A percentile compares a stretch with the other conserved stretches of the same genome.
Evolutionary conservation across 1,139 yeast species (phyloP).

Genomic region (Scheffersomyces quercinus): DNA sequence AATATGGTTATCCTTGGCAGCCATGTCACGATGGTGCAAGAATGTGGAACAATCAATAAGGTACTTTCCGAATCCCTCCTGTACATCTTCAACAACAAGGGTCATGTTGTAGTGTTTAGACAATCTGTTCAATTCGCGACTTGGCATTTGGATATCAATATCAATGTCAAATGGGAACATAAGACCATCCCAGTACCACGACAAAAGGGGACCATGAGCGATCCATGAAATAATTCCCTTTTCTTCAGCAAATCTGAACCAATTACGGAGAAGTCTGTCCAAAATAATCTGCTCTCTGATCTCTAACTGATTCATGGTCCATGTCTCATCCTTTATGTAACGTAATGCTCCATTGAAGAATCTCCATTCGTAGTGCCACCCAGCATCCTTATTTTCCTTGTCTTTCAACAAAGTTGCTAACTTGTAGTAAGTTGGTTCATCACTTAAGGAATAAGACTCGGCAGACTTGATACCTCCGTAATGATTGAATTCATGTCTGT

Average conservation of each 20-base stretch:
- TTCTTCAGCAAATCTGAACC: constrained; percentile 27
- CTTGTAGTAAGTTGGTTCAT: constrained; percentile 34
- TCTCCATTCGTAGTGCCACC: constrained; percentile 44
- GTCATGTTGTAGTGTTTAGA: constrained; percentile 12
- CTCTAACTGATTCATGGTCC: constrained; percentile 26
- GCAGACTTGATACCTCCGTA: constrained; percentile 26
- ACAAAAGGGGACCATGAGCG: constrained; percentile 28
- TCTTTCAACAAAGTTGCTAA: constrained; percentile 31
- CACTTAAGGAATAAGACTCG: constrained; percentile 10
- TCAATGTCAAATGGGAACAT: constrained; percentile 17
- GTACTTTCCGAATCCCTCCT: constrained; percentile 13
- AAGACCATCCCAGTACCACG: constrained; percentile 27
- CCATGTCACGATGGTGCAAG: constrained; percentile 11
- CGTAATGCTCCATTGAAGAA: constrained; percentile 38
- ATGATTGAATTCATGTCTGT: constrained; percentile 25
- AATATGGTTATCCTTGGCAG: constrained; percentile 11
- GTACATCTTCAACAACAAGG: constrained; percentile 12
- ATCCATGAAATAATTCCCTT: constrained; percentile 34
- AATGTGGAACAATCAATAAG: constrained; percentile 13
- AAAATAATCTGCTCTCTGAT: constrained; percentile 26
- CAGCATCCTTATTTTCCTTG: constrained; percentile 29
- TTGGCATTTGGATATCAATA: constrained; percentile 16
- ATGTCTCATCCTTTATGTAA: constrained; percentile 23
- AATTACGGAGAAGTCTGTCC: constrained; percentile 23
- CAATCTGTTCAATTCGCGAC: constrained; percentile 10